Base-by-base conservation (phyloP, 176 grass and related monocot genomes). In the Neostapfia colusana region DNA sequence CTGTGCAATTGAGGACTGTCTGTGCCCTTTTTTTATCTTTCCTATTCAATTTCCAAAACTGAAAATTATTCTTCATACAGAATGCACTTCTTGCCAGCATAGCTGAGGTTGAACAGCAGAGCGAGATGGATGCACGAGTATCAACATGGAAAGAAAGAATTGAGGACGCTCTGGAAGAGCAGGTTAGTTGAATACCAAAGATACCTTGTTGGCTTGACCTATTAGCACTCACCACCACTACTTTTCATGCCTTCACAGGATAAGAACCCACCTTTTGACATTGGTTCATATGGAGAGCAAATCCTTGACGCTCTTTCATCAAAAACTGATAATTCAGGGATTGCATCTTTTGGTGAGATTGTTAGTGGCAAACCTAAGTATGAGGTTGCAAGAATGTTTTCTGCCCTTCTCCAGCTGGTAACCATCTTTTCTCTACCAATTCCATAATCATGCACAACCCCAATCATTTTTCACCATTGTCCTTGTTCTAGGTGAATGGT, bases 351-450 rank as follows among this genome's bases (percentile, higher is more conserved):
- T 79, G 70, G 80, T 44, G 75, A 86, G 75, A 81, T 99, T 84
- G 89, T 94, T 62, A 62, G 45, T 38, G 82, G 80, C 64, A 90
- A 68, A 80, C 73, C 84, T n/a, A 95, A 94, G 77, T 89, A 90
- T 10, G 89, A 99, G 80, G 87, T 90, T 81, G 89, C 95, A 36
- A 89, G 95, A 67, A 90, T 87, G 42, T 99, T 99, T 87, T 99
- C 91, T 84, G 95, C 95, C n/a, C 89, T 99, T 73, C 89, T 99
- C 45, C 95, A 99, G 84, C 83, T 99, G 95, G 95, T 99, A 90
- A 67, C 28, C 41, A 63, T 54, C 36, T 59, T 70, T 70, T 54
- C 44, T 54, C 9, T 70, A 24, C 10, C 49, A 69, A 45, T 26
- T 60, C 69, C 58, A 9, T 17, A 45, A 38, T 11, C 48, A 64